Evolutionary conservation across 805 yeast species (phyloP), one percentile per base, ranked within the genome.

Genomic region (Jamesozyma piceae): DNA sequence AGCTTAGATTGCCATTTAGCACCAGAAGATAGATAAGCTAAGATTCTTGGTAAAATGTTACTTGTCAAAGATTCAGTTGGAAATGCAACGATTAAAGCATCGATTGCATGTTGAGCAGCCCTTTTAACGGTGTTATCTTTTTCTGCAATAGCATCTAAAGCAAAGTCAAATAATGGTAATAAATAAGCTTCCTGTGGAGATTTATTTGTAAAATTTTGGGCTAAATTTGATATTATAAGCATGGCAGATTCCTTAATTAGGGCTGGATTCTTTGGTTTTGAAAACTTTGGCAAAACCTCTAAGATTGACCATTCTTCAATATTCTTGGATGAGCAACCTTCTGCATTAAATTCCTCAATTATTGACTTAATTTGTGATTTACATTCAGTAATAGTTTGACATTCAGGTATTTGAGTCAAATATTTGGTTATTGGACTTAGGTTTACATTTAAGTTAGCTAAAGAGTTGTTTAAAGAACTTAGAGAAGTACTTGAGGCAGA

Each of bases 1-100:
- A 85, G 55, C 64, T 90, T 90, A 38, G 87, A 75, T 64, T 86
- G 92, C 95, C 96, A 89, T 66, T 89, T 90, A 37, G 96, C 95
- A 54, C 65, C 63, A 43, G 95, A 78, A 2, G 89, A 77, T 53
- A 90, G 73, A 61, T 83, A 88, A 4, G 54, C 62, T 47, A 84
- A 63, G 28, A 88, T 59, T 43, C 67, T 72, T 43, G 81, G 77
- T 38, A 90, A 60, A 29, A 89, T 71, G 14, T 76, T 74, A n/a
- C 87, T 70, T 1, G 88, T 78, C 43, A 81, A 71, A 1, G 92
- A 89, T 64, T 86, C 95, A 14, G 74, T 68, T 36, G 95, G 88
- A 67, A 74, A 82, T 48, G 77, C 66, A 8, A 80, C 81, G 52
- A 78, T 74, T 32, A 88, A 65, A 15, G 86, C 65, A 55, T 84